Evolutionary conservation across 805 yeast genomes (phyloP).

Genomic region (Sugiyamaella marilandica): DNA sequence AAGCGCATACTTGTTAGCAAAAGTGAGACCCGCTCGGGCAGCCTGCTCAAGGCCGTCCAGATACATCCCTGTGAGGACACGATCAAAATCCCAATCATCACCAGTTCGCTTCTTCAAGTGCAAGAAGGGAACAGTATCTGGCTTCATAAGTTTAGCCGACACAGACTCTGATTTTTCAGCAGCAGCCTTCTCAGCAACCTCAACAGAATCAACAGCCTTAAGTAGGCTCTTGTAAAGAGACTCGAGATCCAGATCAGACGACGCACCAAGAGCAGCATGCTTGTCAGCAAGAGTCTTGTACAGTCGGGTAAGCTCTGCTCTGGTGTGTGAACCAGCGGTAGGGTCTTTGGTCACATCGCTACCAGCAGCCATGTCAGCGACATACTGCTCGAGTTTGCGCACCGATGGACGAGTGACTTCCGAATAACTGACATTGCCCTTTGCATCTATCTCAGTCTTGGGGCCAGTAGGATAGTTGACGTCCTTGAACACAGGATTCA

Average conservation of each 20-base stretch:
- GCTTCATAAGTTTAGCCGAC: conserved; percentile 22
- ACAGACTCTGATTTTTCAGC: conserved; percentile 41
- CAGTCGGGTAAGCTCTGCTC: conserved; percentile 78
- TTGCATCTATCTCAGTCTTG: conserved; percentile 77
- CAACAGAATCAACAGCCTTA: conserved; percentile 36
- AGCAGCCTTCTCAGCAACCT: conserved; percentile 46
- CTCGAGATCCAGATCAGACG: conserved; percentile 40
- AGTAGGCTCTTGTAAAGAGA: conserved; percentile 37
- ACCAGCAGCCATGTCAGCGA: conserved; percentile 94
- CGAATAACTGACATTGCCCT: conserved; percentile 79
- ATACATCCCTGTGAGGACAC: conserved; percentile 66
- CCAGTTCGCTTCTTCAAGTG: conserved; percentile 81
- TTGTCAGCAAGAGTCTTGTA: conserved; percentile 78
- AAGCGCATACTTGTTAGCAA: conserved; percentile 80
- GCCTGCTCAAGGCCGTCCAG: conserved; percentile 89
- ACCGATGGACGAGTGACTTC: conserved; percentile 88
- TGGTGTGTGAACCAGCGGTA: conserved; percentile 46
- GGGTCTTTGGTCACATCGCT: conserved; percentile 77
- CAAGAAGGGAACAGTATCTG: conserved; percentile 79
- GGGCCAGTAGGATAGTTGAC: conserved; percentile 94
- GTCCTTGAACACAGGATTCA: conserved; percentile 92
- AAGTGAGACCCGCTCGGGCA: conserved; percentile 90
- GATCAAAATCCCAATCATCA: conserved; percentile 75
- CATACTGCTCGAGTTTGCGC: conserved; percentile 92
- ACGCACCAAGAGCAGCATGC: conserved; percentile 46